Conservation (phyloP, 768 basidiomycete species). For the Suillus subaureus region DNA sequence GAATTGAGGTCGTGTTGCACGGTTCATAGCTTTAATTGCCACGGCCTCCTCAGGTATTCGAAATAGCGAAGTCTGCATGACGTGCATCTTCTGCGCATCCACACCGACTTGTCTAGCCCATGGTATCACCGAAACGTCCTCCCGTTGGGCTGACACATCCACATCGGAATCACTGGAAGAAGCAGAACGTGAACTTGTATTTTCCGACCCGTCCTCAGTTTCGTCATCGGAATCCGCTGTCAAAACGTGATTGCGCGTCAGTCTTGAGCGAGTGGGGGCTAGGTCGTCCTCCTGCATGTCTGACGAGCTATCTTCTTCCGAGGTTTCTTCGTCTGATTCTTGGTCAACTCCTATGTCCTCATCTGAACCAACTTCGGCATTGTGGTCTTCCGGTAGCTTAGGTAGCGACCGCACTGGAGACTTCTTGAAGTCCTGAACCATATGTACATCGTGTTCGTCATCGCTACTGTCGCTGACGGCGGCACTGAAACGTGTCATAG, state of each 20-base stretch:
- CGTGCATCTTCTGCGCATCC: constrained; percentile 87
- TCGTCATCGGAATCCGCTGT: constrained; percentile 60
- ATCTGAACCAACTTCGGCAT: constrained; percentile 30
- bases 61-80: constrained; percentile 92
- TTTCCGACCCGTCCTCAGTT: constrained; percentile 45
- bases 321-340: constrained; percentile 41
- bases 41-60: constrained; percentile 74
- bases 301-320: constrained; percentile 39
- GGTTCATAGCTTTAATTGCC: constrained; percentile 56
- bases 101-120: constrained; percentile 76
- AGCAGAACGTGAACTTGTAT: constrained; percentile 37
- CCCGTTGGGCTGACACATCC: constrained; percentile 23
- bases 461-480: constrained; percentile 59
- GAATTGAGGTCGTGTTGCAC: constrained; percentile 38
- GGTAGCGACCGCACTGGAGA: constrained; percentile 16
- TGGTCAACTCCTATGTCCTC: constrained; percentile 33
- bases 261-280: constrained; percentile 26
- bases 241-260: constrained; percentile 45
- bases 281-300: constrained; percentile 57
- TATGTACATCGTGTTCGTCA: constrained; percentile 45
- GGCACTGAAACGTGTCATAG: constrained; percentile 73
- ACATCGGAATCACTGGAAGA: constrained; percentile 26
- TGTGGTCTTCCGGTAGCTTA: constrained; percentile 34
- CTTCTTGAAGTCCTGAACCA: constrained; percentile 29
- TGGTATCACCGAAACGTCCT: constrained; percentile 57